Evolutionary conservation across 2,329 filamentous ascomycete genomes (phyloP).

Genomic region (Scleromitrula shiraiana): DNA sequence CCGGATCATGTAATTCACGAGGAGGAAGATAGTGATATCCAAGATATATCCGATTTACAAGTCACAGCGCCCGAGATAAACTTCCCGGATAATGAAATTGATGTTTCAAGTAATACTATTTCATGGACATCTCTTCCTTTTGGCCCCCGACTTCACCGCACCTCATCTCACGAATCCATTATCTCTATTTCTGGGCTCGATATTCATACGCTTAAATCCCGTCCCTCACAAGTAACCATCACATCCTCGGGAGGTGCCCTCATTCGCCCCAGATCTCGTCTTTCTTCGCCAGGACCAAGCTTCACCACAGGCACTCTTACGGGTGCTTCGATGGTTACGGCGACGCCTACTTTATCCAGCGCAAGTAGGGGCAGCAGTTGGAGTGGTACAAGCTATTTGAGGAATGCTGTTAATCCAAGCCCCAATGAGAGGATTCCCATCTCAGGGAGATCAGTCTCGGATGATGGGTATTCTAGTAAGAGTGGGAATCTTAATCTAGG

Average conservation of each 20-base stretch:
- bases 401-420: conserved; percentile 36
- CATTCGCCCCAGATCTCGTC: conserved; percentile 39
- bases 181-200: conserved; percentile 83
- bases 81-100: conserved; percentile 21
- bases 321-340: conserved; percentile 44
- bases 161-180: conserved; percentile 78
- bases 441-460: conserved; percentile 15
- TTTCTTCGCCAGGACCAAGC: conserved; percentile 35
- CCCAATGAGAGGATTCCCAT: conserved; percentile 26
- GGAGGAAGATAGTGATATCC: conserved; percentile 29
- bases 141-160: conserved; percentile 49
- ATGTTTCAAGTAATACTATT: conserved; percentile 15
- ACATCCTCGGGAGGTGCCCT: conserved; percentile 37
- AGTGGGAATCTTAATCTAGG: conserved; percentile 30
- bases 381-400: conserved; percentile 46
- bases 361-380: conserved; percentile 41
- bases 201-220: conserved; percentile 71
- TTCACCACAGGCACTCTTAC: conserved; percentile 47
- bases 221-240: conserved; percentile 65
- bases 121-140: conserved; percentile 27
- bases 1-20: conserved; percentile 30
- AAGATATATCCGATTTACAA: conserved; percentile 22
- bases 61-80: conserved; percentile 10
- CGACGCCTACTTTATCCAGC: conserved; percentile 46
- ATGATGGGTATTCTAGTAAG: conserved; percentile 10